Evolutionary conservation across 2,329 filamentous ascomycete genomes (phyloP), one percentile per base, ranked within the genome.

Genomic region (Dryadomyces sulphureus): DNA sequence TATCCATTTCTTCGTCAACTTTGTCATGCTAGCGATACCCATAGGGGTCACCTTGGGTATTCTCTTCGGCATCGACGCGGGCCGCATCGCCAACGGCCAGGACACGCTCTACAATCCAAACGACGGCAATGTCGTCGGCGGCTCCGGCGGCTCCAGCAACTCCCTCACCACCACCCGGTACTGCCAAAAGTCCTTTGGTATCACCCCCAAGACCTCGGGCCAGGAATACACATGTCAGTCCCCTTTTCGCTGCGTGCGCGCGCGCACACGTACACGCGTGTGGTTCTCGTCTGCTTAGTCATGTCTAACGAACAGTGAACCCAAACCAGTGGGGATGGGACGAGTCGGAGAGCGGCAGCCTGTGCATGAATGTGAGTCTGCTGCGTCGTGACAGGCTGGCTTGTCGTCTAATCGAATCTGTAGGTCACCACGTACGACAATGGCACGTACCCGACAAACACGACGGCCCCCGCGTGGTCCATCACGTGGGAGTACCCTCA

Each of bases 271-370:
- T 12, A 12, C 27, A 12, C 27, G 27, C 27, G 27, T 5, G n/a
- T 32, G 11, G 11, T 32, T 8, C 11, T 32, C 11, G 4, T 32
- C 27, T 17, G 34, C 34, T 17, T 36, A 32, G 11, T 32, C 5
- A 32, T 32, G n/a, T n/a, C n/a, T n/a, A 19, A 8, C 39, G n/a
- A 19, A 21, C 19, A 74, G 71, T 73, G 46, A 74, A 75, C 53
- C 71, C 72, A 41, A 75, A 75, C 52, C 71, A 73, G 57, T 75
- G 71, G 71, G 69, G 68, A 52, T 64, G 67, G 54, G 52, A 60
- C 20, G 53, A 58, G 12, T 60, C 60, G 9, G 55, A 59, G 16
- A 53, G 56, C 2, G 68, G 69, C 34, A 56, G 52, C 17, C 55
- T 75, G 22, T 75, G 72, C 56, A 63, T 75, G 64, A 70, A 72